Evolutionary conservation across 192 early-diverging fungal species (phyloP).

Genomic region (Linnemannia exigua): DNA sequence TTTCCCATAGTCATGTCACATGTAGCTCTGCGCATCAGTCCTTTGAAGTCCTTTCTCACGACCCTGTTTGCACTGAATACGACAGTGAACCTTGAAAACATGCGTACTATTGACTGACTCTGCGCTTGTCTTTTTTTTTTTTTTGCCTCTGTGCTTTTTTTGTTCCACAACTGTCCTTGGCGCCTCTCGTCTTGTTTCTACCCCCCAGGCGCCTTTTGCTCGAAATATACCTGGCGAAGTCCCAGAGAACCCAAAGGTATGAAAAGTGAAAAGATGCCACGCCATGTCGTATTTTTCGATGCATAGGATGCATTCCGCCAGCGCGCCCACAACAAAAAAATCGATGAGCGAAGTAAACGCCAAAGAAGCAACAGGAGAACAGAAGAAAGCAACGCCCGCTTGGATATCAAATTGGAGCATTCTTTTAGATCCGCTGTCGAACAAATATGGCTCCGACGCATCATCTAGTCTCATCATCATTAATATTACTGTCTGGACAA

Average conservation of each 20-base stretch:
- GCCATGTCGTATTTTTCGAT: background rate
- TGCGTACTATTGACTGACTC: background rate
- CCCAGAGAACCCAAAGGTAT: slow-evolving; percentile 41
- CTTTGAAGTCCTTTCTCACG: slow-evolving; percentile 14
- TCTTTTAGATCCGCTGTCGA: background rate
- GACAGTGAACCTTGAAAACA: background rate
- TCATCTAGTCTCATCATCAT: background rate
- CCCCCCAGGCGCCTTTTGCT: slow-evolving; percentile 28
- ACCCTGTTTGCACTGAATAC: background rate
- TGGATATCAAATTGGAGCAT: background rate
- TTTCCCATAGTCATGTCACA: background rate
- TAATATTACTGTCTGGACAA: background rate
- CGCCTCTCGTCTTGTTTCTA: background rate
- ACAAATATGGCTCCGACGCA: background rate
- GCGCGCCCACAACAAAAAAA: background rate
- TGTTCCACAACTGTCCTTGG: background rate
- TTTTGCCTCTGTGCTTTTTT: background rate
- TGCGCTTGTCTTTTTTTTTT: no score
- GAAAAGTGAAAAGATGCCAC: background rate
- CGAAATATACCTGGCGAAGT: slow-evolving; percentile 54
- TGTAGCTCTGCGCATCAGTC: background rate
- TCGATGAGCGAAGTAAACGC: background rate
- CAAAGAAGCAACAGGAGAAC: background rate
- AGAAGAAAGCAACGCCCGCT: background rate
- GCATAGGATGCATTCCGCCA: background rate